phyloP scores from a whole-genome alignment of 106 monocot genomes.

The Ottelia alismoides region DNA sequence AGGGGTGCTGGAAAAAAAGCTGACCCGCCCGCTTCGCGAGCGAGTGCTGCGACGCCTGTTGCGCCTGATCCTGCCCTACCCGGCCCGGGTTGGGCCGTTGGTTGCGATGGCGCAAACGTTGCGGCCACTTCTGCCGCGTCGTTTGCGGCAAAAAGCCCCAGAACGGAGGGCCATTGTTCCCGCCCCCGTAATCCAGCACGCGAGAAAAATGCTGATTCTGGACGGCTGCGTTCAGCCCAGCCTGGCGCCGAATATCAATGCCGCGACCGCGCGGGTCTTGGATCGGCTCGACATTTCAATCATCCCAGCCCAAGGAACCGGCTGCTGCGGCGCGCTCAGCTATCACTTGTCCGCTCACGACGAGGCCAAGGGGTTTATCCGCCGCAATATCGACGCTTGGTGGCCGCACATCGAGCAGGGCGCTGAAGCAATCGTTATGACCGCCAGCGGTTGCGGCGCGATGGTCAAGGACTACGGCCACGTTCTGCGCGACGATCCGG shows the following conservation, averaged over 20 bases:
- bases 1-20: background rate
- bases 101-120: background rate
- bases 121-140: background rate
- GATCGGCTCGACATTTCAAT: background rate
- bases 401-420: background rate
- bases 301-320: background rate
- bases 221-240: background rate
- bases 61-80: background rate
- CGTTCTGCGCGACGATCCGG: background rate
- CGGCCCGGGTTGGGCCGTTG: background rate
- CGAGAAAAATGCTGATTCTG: background rate
- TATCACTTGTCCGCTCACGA: background rate
- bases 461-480: background rate
- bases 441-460: background rate
- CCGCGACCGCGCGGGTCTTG: background rate
- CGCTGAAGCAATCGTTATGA: background rate
- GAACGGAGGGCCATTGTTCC: too few species aligned
- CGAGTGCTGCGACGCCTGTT: background rate
- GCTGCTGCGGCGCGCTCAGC: background rate
- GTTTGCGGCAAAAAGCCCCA: too few species aligned
- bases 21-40: background rate
- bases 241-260: background rate
- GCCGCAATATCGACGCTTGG: background rate
- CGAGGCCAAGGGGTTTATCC: background rate
- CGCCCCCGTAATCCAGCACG: too few species aligned